Conservation (phyloP, 768 basidiomycete genomes). For the Rhodocollybia butyracea region DNA sequence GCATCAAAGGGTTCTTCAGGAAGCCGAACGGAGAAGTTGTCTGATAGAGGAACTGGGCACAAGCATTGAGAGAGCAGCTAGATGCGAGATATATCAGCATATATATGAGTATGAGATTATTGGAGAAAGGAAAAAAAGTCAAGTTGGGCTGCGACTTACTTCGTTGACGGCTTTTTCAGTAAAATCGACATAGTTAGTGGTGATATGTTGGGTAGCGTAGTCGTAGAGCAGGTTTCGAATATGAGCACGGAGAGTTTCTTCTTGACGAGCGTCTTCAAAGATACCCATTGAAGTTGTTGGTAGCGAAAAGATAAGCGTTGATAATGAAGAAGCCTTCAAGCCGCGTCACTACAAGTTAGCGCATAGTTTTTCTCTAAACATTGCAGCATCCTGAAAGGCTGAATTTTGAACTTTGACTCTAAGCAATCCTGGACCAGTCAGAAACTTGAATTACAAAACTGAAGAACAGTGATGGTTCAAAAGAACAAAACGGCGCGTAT, state of each 20-base stretch:
- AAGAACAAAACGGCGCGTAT: too few relatives aligned
- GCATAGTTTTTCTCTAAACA: too few relatives aligned
- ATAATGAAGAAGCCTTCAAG: too few relatives aligned
- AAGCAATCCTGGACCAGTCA: too few relatives aligned
- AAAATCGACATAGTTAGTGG: slow-evolving; percentile 51
- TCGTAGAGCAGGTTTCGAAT: slow-evolving; percentile 52
- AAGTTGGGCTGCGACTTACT: too few relatives aligned
- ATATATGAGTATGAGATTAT: neutral
- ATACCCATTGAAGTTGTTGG: slow-evolving; percentile 1
- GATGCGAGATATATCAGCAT: neutral
- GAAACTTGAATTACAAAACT: too few relatives aligned
- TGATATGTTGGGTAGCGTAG: slow-evolving; percentile 52
- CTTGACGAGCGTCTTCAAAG: neutral
- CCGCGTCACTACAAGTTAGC: too few relatives aligned
- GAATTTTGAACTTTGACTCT: too few relatives aligned
- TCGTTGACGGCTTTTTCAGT: slow-evolving; percentile 48
- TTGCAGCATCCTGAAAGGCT: too few relatives aligned
- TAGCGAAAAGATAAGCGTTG: too few relatives aligned
- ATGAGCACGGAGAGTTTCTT: slow-evolving; percentile 31
- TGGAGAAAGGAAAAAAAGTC: slow-evolving; percentile 12
- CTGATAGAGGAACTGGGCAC: slow-evolving; percentile 39
- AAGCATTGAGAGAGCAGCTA: slow-evolving; percentile 43
- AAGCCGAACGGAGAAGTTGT: slow-evolving; percentile 48
- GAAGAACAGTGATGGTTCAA: too few relatives aligned
- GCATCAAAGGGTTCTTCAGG: slow-evolving; percentile 54